Conservation (phyloP, 2,329 filamentous ascomycete genomes). For the Cercospora sojina region DNA sequence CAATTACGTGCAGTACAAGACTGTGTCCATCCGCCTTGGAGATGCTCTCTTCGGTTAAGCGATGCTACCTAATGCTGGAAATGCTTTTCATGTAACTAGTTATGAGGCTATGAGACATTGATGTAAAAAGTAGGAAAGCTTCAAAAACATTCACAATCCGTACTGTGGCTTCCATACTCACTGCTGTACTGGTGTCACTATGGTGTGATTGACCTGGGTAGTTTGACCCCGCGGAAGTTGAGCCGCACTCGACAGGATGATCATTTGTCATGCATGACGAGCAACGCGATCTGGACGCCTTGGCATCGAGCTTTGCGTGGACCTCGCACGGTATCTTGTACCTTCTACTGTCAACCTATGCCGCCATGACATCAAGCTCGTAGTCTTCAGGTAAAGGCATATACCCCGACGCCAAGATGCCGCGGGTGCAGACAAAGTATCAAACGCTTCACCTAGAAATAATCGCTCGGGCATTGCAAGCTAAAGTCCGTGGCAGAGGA, state of each 20-base stretch:
- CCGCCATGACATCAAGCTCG: not conserved
- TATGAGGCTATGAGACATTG: constrained; percentile 22
- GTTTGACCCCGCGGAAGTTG: not conserved
- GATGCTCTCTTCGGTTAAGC: constrained; percentile 52
- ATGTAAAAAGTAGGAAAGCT: constrained; percentile 14
- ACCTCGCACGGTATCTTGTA: not conserved
- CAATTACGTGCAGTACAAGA: constrained; percentile 46
- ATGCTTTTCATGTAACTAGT: constrained; percentile 26
- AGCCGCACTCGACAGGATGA: not conserved
- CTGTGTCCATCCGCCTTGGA: constrained; percentile 48
- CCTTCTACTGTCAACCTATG: not conserved
- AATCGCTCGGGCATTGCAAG: not conserved
- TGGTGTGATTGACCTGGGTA: not conserved
- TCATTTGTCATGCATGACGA: not conserved
- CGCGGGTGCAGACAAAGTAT: not conserved
- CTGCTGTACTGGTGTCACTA: not conserved
- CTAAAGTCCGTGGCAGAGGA: not conserved
- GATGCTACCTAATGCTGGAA: constrained; percentile 6
- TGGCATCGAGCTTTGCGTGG: not conserved
- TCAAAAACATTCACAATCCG: not conserved
- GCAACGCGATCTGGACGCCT: not conserved
- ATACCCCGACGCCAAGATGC: not conserved
- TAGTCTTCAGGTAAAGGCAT: not conserved
- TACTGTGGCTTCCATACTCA: not conserved
- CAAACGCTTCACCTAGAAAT: not conserved